Evolutionary conservation across 225 moss, liverwort and hornwort species (phyloP).

Genomic region (Straminergon stramineum): DNA sequence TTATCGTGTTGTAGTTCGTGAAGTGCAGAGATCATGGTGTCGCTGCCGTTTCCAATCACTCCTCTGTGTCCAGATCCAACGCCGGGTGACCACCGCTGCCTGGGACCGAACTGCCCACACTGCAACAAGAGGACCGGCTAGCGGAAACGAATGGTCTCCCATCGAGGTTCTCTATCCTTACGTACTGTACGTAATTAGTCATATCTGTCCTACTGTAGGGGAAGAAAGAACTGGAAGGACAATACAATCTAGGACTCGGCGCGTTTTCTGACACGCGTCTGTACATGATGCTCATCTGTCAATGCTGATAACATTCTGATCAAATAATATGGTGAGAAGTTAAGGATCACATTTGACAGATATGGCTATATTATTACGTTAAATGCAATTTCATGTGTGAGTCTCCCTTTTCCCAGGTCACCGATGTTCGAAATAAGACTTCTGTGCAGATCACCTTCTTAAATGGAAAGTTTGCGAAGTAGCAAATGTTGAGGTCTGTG

Average conservation of each 20-base stretch:
- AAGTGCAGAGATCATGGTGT: not conserved
- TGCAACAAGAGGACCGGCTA: not conserved
- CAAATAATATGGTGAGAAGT: not conserved
- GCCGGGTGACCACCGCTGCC: not conserved
- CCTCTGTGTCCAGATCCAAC: not conserved
- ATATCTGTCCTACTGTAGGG: not conserved
- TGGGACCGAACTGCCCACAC: not conserved
- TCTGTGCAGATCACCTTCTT: not conserved
- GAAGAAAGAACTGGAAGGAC: not conserved
- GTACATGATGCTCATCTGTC: not conserved
- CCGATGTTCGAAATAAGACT: not conserved
- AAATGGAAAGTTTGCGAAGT: not conserved
- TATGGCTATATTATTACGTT: not conserved
- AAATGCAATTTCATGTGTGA: not conserved
- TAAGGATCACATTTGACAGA: not conserved
- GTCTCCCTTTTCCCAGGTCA: not conserved
- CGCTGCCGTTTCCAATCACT: not conserved
- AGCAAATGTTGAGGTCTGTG: not conserved
- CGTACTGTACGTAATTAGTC: not conserved
- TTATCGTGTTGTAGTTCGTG: not conserved
- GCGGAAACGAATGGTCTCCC: not conserved
- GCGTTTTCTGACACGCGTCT: not conserved
- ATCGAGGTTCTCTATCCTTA: not conserved
- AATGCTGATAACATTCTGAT: not conserved
- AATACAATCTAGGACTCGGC: not conserved